Conservation (phyloP, 2,329 filamentous ascomycete genomes). For the Colletotrichum sp. region DNA sequence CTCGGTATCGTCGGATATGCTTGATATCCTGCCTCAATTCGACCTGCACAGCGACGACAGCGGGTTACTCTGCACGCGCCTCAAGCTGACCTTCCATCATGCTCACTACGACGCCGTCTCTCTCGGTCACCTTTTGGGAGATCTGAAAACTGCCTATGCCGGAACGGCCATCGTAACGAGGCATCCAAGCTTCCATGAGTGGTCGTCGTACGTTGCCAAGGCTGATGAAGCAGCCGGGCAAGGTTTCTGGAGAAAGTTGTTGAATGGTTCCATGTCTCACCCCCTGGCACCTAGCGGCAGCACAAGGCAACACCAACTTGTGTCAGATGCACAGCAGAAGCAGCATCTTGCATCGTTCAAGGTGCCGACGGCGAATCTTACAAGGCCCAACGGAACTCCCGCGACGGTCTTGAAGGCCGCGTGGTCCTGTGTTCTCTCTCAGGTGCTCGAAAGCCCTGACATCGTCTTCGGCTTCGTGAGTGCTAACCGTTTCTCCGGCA, state of each 20-base stretch:
- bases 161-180: not conserved
- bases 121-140: not conserved
- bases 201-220: not conserved
- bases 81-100: not conserved
- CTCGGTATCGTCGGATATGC: not conserved
- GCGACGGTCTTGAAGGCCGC: not conserved
- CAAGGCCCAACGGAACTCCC: not conserved
- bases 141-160: not conserved
- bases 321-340: rapidly evolving
- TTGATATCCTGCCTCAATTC: not conserved
- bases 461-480: not conserved
- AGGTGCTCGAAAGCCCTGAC: rapidly evolving
- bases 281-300: not conserved
- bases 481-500: not conserved
- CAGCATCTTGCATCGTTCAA: not conserved
- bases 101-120: not conserved
- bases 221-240: not conserved
- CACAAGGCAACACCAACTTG: not conserved
- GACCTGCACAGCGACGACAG: not conserved
- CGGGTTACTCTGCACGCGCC: not conserved
- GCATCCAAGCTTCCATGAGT: not conserved
- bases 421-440: not conserved
- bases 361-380: not conserved
- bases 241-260: not conserved
- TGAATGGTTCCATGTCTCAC: not conserved